Evolutionary conservation across 1,139 yeast species (phyloP).

Genomic region (Suhomyces anneliseae): DNA sequence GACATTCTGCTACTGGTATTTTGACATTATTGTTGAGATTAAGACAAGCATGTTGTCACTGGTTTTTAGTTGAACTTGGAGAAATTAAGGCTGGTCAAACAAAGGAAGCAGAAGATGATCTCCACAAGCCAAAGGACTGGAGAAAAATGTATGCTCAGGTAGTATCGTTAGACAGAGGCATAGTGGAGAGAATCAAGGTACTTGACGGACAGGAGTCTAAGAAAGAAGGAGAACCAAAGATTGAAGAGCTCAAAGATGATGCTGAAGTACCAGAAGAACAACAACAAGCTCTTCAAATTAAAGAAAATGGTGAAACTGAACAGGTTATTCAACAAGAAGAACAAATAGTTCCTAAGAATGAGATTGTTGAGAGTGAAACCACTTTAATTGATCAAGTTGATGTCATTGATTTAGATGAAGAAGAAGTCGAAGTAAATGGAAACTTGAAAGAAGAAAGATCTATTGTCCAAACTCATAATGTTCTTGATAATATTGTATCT

Average conservation of each 20-base stretch:
- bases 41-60: slow-evolving; percentile 91
- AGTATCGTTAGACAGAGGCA: slow-evolving; percentile 13
- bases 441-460: not conserved
- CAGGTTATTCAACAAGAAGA: not conserved
- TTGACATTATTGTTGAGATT: slow-evolving; percentile 74
- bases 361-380: not conserved
- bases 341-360: not conserved
- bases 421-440: not conserved
- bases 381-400: not conserved
- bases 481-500: not conserved
- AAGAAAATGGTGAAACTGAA: not conserved
- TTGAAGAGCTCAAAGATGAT: not conserved
- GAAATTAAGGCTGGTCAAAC: slow-evolving; percentile 37
- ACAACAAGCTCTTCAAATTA: no score
- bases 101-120: slow-evolving; percentile 9
- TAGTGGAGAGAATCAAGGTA: slow-evolving; percentile 16
- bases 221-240: slow-evolving; percentile 22
- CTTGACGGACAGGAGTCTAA: slow-evolving; percentile 4
- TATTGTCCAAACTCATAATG: not conserved
- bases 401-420: not conserved
- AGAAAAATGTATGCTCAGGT: slow-evolving; percentile 21
- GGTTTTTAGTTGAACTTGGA: slow-evolving; percentile 70
- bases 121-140: slow-evolving; percentile 23
- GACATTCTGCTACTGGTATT: slow-evolving; percentile 28
- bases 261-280: not conserved